Percentiles rank a stretch among this genome's conserved stretches.
Evolutionary conservation across 2,329 filamentous ascomycete genomes (phyloP).

Genomic region (Cordyceps javanica): DNA sequence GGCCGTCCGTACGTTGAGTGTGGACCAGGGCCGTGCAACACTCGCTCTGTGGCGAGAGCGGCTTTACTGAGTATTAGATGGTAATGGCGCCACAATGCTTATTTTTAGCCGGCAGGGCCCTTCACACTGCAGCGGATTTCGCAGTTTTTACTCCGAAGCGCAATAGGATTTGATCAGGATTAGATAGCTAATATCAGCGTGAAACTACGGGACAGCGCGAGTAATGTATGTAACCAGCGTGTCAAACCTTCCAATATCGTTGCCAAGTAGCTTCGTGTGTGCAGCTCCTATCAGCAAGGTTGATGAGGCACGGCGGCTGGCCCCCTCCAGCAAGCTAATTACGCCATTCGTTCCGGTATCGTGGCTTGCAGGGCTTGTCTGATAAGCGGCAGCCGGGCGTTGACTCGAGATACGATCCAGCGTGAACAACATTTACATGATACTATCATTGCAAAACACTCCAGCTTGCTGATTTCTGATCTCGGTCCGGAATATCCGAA

Average conservation of each 20-base stretch:
- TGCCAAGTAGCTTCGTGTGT: background rate
- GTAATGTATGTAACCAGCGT: too few relatives aligned
- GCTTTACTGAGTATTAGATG: too few relatives aligned
- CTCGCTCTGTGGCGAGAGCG: background rate
- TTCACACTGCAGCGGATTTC: background rate
- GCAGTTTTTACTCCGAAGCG: too few relatives aligned
- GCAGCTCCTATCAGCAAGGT: background rate
- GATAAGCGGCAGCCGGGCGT: background rate
- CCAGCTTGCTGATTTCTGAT: too few relatives aligned
- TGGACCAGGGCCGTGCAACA: background rate
- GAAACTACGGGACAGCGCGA: too few relatives aligned
- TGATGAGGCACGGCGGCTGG: slow-evolving; percentile 1
- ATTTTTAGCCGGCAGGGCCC: too few relatives aligned
- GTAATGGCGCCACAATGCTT: background rate
- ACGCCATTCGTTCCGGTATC: background rate
- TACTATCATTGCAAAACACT: too few relatives aligned
- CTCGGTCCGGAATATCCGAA: too few relatives aligned
- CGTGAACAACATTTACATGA: background rate
- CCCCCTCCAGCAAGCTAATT: background rate
- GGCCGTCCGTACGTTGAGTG: background rate
- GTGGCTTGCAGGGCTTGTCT: background rate
- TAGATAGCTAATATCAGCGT: too few relatives aligned
- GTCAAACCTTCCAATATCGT: too few relatives aligned
- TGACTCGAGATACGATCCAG: background rate
- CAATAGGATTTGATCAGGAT: too few relatives aligned